phyloP scores from a whole-genome alignment of 257 asterid species.

The Fraxinus anomala region DNA sequence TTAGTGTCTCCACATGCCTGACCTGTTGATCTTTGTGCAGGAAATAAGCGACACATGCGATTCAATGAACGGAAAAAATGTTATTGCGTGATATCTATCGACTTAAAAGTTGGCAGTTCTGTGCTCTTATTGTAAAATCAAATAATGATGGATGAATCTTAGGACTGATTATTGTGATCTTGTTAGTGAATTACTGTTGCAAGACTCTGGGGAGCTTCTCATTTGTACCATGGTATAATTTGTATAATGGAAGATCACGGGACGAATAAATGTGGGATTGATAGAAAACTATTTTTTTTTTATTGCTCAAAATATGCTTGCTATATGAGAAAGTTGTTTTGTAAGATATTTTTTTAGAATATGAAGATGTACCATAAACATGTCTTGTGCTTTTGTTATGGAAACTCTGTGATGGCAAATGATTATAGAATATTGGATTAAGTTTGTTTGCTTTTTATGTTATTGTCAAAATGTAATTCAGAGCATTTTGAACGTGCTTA shows the following conservation, averaged over 20 bases:
- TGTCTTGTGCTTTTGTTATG: neutral
- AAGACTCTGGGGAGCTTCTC: neutral
- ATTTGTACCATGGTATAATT: constrained; percentile 21
- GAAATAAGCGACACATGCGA: constrained; percentile 24
- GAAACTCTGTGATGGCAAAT: neutral
- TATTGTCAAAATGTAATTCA: no score
- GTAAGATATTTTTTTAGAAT: neutral
- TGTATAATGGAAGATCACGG: constrained; percentile 1
- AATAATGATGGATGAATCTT: constrained; percentile 4
- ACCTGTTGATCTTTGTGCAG: constrained; percentile 26
- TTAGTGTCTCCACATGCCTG: neutral
- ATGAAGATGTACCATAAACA: neutral
- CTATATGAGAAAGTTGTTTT: constrained; percentile 8
- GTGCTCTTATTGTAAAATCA: constrained; percentile 10
- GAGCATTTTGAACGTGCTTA: no score
- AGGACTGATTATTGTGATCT: constrained; percentile 2
- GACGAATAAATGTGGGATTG: constrained; percentile 14
- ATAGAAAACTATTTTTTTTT: neutral
- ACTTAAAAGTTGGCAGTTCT: neutral
- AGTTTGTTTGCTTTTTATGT: no score
- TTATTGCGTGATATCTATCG: neutral
- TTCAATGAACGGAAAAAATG: neutral
- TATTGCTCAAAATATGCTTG: constrained; percentile 12
- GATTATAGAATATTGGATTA: neutral
- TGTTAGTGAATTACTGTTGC: constrained; percentile 25